phyloP scores from a whole-genome alignment of 208 protist genomes.

The Acanthamoeba culbertsoni region DNA sequence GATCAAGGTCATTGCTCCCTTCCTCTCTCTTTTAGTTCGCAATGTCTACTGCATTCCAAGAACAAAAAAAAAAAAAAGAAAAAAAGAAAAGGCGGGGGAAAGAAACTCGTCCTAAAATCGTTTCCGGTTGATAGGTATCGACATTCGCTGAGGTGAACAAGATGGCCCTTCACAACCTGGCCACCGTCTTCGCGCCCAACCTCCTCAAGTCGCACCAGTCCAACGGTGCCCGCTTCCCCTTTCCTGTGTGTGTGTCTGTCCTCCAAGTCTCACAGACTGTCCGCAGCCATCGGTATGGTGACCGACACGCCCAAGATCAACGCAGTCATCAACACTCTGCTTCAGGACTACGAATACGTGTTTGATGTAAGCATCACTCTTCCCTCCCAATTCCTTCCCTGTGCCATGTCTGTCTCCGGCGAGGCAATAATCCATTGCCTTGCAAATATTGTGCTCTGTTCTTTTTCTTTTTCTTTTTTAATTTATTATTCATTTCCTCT shows the following conservation, averaged over 20 bases:
- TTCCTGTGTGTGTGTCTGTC: too few relatives aligned
- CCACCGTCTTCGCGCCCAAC: constrained; percentile 26
- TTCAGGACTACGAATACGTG: constrained; percentile 38
- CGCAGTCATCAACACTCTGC: not conserved
- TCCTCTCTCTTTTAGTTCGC: too few relatives aligned
- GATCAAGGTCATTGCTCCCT: not conserved
- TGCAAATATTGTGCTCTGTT: too few relatives aligned
- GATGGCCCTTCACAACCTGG: constrained; percentile 42
- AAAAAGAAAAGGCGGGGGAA: too few relatives aligned
- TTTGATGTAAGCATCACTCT: not conserved
- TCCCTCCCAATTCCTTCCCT: too few relatives aligned
- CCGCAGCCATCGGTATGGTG: constrained; percentile 45
- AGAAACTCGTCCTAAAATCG: too few relatives aligned
- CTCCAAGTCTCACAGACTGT: too few relatives aligned
- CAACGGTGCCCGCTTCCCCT: too few relatives aligned
- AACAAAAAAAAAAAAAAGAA: too few relatives aligned
- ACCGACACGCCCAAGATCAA: constrained; percentile 52
- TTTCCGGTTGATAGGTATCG: not conserved
- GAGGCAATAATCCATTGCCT: too few relatives aligned
- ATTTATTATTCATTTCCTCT: not conserved
- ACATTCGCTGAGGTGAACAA: not conserved
- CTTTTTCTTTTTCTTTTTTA: not conserved
- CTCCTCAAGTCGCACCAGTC: constrained; percentile 24
- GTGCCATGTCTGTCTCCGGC: too few relatives aligned
- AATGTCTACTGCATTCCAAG: too few relatives aligned